Evolutionary conservation across 805 yeast genomes (phyloP).

Genomic region (Starmerella scarabaei): DNA sequence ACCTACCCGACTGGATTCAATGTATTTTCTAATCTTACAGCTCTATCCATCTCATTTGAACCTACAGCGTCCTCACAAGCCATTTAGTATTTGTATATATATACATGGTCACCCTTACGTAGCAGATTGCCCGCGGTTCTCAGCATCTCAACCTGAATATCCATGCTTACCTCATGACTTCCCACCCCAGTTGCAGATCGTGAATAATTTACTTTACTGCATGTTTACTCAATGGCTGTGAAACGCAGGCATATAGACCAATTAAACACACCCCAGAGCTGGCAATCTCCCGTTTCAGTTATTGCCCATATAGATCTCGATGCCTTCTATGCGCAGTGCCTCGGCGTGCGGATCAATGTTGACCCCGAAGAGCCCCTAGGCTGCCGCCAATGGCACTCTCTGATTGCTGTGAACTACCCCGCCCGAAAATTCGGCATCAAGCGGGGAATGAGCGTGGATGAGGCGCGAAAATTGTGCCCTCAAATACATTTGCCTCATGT

Average conservation of each 20-base stretch:
- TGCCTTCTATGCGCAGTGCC: conserved; percentile 93
- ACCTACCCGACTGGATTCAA: too few relatives aligned
- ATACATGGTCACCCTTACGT: too few relatives aligned
- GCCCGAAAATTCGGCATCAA: conserved; percentile 75
- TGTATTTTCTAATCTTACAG: too few relatives aligned
- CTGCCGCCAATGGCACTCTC: conserved; percentile 82
- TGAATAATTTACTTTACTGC: too few relatives aligned
- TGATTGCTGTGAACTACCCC: conserved; percentile 73
- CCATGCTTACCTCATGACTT: too few relatives aligned
- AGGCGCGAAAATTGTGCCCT: conserved; percentile 69
- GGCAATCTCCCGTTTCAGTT: conserved; percentile 56
- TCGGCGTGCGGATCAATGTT: conserved; percentile 59
- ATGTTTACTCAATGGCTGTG: too few relatives aligned
- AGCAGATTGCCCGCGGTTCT: too few relatives aligned
- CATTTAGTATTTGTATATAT: too few relatives aligned
- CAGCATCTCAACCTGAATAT: too few relatives aligned
- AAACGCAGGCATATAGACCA: conserved; percentile 18
- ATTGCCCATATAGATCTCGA: conserved; percentile 82
- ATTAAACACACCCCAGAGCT: conserved; percentile 22
- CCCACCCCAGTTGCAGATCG: too few relatives aligned
- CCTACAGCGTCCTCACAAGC: too few relatives aligned
- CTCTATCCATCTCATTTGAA: too few relatives aligned
- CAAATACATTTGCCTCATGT: conserved; percentile 71
- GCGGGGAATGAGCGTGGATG: conserved; percentile 57
- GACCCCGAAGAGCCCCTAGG: conserved; percentile 68